These are phyloP conservation scores for Thermochaetoides thermophila DNA, from an alignment of 495 filamentous ascomycete species.

Conservation along the genomic window DNA sequence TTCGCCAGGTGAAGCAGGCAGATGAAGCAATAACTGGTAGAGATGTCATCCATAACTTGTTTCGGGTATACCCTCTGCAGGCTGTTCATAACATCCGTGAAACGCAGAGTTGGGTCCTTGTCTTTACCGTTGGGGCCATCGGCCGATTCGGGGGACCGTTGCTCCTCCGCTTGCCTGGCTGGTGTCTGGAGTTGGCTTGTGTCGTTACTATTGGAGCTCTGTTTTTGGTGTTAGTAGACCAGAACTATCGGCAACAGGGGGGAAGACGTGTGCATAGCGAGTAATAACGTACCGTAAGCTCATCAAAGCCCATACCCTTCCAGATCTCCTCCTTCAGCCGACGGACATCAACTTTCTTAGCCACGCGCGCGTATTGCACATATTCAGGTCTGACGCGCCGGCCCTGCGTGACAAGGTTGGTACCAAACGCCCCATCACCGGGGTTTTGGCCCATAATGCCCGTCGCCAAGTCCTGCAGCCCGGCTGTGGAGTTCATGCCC, in stretches of 20 bases:
- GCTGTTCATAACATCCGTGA: conserved; percentile 81
- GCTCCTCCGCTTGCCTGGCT: conserved; percentile 10
- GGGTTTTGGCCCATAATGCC: conserved; percentile 35
- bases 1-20: conserved; percentile 92
- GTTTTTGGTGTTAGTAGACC: background rate
- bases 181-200: background rate
- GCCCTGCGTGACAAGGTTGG: conserved; percentile 82
- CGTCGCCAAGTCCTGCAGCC: too few relatives aligned
- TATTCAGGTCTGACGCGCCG: conserved; percentile 79
- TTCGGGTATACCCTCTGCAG: conserved; percentile 75
- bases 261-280: background rate
- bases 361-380: conserved; percentile 86
- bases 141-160: background rate
- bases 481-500: conserved; percentile 33
- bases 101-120: conserved; percentile 44
- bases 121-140: conserved; percentile 18
- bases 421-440: conserved; percentile 60
- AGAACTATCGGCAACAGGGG: background rate
- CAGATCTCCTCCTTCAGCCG: conserved; percentile 92
- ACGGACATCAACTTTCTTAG: conserved; percentile 97
- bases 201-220: background rate
- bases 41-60: conserved; percentile 80
- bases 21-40: conserved; percentile 94
- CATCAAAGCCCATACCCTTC: conserved; percentile 64
- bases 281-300: conserved; percentile 22